phyloP scores from a whole-genome alignment of 345 rosid species.

The Mercurialis annua region DNA sequence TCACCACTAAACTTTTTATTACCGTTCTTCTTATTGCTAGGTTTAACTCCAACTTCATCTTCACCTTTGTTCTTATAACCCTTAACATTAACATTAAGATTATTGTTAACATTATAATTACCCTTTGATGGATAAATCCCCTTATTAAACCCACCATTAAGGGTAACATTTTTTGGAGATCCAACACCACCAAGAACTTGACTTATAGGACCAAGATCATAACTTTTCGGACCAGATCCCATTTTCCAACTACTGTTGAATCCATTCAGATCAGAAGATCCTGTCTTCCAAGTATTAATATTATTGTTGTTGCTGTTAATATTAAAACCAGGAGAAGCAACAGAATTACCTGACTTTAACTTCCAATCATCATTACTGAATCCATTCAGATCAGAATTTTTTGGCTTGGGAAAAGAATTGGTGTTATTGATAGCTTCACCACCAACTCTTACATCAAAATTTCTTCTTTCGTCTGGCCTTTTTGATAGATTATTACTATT shows the following conservation, averaged over 20 bases:
- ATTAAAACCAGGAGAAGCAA: constrained; percentile 13
- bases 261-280: constrained; percentile 40
- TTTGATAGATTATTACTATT: constrained; percentile 41
- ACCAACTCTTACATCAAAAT: constrained; percentile 68
- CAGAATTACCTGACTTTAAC: not conserved
- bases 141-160: constrained; percentile 80
- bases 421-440: constrained; percentile 21
- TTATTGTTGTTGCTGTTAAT: too few species aligned
- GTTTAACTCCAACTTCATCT: constrained; percentile 42
- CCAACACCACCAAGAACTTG: constrained; percentile 22
- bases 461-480: constrained; percentile 64
- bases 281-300: constrained; percentile 19
- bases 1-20: constrained; percentile 38
- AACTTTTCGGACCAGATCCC: constrained; percentile 25
- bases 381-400: constrained; percentile 30
- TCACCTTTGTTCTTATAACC: constrained; percentile 53
- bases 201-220: constrained; percentile 34
- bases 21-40: constrained; percentile 46
- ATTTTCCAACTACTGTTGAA: constrained; percentile 52
- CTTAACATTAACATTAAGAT: constrained; percentile 41
- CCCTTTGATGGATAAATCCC: constrained; percentile 62
- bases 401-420: constrained; percentile 1
- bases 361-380: constrained; percentile 19
- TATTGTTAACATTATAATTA: constrained; percentile 20
- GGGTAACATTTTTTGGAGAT: constrained; percentile 34